Base-by-base conservation (phyloP, 2,329 filamentous ascomycete species). In the Fusarium aywerte region DNA sequence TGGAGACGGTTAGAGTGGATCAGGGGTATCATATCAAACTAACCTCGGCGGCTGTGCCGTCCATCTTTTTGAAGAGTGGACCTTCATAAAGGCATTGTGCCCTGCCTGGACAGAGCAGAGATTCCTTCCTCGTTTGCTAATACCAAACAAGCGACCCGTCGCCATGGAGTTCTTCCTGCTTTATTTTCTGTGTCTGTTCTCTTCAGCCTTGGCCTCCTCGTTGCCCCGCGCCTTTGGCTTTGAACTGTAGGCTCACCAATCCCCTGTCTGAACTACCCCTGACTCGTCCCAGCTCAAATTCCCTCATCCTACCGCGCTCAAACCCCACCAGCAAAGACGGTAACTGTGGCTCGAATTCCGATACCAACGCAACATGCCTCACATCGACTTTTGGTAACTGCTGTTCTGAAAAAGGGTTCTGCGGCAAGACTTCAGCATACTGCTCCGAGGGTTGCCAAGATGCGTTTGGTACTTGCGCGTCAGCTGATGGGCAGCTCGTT, bases 341-440 rank as follows among this genome's bases (percentile, higher is more conserved):
- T 18, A 59, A 59, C 40, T 59, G 56, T 48, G 56, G 56, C 25
- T 49, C 56, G 7, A 59, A 59, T 47, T 59, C 56, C 7, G 56
- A 59, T 8, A 49, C 35, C 5, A 59, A 59, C 56, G 56, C 56
- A 33, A 59, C 56, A 59, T 59, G 56, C 35, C 56, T 59, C 36
- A 58, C 51, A 29, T 59, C 56, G 13, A 49, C 51, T 27, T 59
- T 36, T 31, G 56, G 56, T 23, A 59, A 59, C 36, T 59, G 56
- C 36, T 59, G 56, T 42, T 59, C 56, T 23, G 29, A 27, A 4
- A 59, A 57, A 38, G 56, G 56, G 0, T 59, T 49, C 42, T 59
- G 56, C 18, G 56, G 56, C 16, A 59, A 59, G 56, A 59, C 56
- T 35, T 13, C 31, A 49, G 56, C 52, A 21, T 59, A 59, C 35